A percentile compares a stretch with the other conserved stretches of the same genome.
These are phyloP conservation scores for Pseudocercospora macadamiae DNA, from an alignment of 2,329 filamentous ascomycete species.

Conservation along the genomic window DNA sequence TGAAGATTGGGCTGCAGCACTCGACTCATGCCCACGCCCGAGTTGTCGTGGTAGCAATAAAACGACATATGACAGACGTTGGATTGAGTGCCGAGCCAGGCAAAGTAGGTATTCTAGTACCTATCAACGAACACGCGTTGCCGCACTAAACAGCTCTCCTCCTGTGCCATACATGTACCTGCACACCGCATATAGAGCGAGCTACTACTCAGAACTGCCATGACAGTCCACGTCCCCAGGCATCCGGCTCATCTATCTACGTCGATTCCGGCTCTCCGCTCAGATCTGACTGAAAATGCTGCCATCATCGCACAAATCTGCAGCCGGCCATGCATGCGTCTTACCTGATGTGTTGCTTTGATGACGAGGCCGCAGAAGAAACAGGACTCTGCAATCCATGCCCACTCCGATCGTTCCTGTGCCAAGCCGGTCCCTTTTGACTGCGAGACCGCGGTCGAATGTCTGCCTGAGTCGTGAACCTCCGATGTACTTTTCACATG, in stretches of 20 bases:
- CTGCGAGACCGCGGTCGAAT: too few relatives aligned
- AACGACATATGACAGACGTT: too few relatives aligned
- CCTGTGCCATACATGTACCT: constrained; percentile 3
- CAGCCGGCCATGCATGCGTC: neutral
- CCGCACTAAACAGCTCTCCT: too few relatives aligned
- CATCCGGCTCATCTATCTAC: neutral
- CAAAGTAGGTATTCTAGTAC: too few relatives aligned
- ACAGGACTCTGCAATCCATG: neutral
- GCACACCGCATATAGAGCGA: neutral
- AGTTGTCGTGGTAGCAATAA: too few relatives aligned
- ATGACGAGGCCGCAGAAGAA: neutral
- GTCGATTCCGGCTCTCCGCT: neutral
- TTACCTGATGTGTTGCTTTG: constrained; percentile 3
- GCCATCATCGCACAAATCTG: neutral
- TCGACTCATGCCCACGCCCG: too few relatives aligned
- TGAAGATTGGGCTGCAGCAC: neutral
- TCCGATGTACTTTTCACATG: too few relatives aligned
- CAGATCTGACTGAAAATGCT: constrained; percentile 1
- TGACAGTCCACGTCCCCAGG: neutral
- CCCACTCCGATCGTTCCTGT: neutral
- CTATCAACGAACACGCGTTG: constrained; percentile 3
- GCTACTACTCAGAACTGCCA: neutral
- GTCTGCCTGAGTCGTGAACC: too few relatives aligned
- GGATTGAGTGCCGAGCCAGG: neutral
- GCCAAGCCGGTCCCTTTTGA: neutral